Conservation (phyloP, 106 monocot genomes). For the Agapanthus africanus region DNA sequence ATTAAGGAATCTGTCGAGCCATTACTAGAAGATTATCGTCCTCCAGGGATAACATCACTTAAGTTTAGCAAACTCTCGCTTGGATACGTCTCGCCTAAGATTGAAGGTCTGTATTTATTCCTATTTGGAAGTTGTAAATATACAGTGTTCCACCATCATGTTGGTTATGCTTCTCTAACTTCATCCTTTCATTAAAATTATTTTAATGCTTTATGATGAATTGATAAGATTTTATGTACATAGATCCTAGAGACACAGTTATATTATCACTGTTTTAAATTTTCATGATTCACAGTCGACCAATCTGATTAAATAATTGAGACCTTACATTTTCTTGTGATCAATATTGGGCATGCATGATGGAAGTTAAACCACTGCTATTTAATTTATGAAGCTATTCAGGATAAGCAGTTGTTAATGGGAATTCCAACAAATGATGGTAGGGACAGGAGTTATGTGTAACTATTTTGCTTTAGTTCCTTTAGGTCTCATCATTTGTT, state of each 20-base stretch:
- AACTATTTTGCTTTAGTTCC: background rate
- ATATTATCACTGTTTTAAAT: background rate
- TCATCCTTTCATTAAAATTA: background rate
- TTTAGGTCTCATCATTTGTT: background rate
- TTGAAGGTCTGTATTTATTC: constrained; percentile 64
- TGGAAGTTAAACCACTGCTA: background rate
- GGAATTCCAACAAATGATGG: background rate
- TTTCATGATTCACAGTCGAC: background rate
- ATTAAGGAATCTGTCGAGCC: constrained; percentile 95
- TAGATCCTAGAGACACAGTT: background rate
- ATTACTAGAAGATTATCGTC: constrained; percentile 82
- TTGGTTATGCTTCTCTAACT: constrained; percentile 3
- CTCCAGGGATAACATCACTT: constrained; percentile 91
- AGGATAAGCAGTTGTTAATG: background rate
- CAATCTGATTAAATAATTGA: background rate
- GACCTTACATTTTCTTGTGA: constrained; percentile 1
- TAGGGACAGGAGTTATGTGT: background rate
- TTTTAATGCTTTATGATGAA: background rate
- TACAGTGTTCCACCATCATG: background rate
- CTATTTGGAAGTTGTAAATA: background rate
- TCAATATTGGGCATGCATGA: background rate
- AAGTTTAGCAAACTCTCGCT: constrained; percentile 95
- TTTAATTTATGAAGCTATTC: background rate
- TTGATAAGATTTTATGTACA: background rate
- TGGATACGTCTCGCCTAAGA: constrained; percentile 91